Conservation (phyloP, 176 grass and related monocot genomes). For the Puccinellia tenuiflora region DNA sequence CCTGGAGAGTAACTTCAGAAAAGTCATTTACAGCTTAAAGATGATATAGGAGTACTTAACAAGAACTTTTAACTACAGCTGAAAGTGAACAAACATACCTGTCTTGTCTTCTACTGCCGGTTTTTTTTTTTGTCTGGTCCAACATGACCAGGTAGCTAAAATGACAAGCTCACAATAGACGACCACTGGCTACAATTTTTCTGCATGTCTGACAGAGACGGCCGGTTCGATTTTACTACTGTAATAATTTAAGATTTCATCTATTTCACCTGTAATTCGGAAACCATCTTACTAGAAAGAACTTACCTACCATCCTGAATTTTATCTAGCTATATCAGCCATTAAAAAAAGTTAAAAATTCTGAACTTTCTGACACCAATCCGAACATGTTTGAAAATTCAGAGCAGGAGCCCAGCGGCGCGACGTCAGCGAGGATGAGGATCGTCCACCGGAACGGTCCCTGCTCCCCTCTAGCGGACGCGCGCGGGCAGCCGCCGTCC, state of each 20-base stretch:
- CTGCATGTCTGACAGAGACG: not conserved
- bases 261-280: not conserved
- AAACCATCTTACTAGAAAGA: not conserved
- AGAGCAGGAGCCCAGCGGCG: conserved; percentile 16
- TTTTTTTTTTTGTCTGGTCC: not conserved
- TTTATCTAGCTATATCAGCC: not conserved
- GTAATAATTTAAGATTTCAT: not conserved
- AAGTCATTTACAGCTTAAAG: not conserved
- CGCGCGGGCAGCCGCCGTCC: not conserved
- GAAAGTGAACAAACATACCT: not conserved
- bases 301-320: not conserved
- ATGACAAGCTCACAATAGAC: not conserved
- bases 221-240: not conserved
- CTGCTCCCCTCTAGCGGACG: conserved; percentile 47
- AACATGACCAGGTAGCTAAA: not conserved
- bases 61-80: not conserved
- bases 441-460: conserved; percentile 61
- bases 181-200: not conserved
- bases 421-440: conserved; percentile 21
- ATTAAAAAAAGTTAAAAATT: not conserved
- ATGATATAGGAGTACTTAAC: not conserved
- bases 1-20: not conserved
- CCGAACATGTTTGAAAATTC: conserved; percentile 8
- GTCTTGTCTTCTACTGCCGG: not conserved
- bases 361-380: not conserved